phyloP scores from a whole-genome alignment of 2,329 filamentous ascomycete genomes.

The Hortaea werneckii region DNA sequence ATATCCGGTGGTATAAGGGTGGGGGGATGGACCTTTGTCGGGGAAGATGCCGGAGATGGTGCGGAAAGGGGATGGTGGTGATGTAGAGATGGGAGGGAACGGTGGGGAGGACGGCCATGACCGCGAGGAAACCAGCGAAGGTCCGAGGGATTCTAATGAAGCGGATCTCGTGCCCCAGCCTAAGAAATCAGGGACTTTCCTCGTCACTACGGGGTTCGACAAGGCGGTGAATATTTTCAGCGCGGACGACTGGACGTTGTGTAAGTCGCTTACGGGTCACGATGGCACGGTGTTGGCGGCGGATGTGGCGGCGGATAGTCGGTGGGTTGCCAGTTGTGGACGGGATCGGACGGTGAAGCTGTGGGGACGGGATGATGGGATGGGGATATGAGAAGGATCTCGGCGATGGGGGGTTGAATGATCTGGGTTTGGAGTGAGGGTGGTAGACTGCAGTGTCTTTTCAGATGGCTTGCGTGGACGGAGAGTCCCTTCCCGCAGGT shows the following conservation, averaged over 20 bases:
- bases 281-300: conserved; percentile 85
- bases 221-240: conserved; percentile 93
- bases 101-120: conserved; percentile 47
- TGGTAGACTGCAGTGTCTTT: conserved; percentile 47
- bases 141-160: neutral
- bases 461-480: conserved; percentile 49
- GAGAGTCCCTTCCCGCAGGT: conserved; percentile 47
- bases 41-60: conserved; percentile 18
- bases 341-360: conserved; percentile 93
- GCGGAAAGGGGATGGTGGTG: conserved; percentile 46
- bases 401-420: conserved; percentile 41
- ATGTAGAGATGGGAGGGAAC: conserved; percentile 60
- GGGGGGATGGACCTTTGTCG: conserved; percentile 61
- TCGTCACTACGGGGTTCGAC: conserved; percentile 86
- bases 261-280: conserved; percentile 81
- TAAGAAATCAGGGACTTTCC: conserved; percentile 83
- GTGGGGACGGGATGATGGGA: conserved; percentile 56
- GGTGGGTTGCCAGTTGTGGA: conserved; percentile 89
- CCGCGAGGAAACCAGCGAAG: conserved; percentile 36
- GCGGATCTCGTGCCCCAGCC: conserved; percentile 35
- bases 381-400: conserved; percentile 57
- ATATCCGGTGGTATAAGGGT: conserved; percentile 89
- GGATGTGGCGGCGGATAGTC: conserved; percentile 75
- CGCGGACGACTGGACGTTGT: conserved; percentile 86
- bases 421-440: conserved; percentile 47